Percentiles rank a stretch among this genome's conserved stretches.
Evolutionary conservation across 306 rosid species (phyloP).

Genomic region (Arachis hypogaea): DNA sequence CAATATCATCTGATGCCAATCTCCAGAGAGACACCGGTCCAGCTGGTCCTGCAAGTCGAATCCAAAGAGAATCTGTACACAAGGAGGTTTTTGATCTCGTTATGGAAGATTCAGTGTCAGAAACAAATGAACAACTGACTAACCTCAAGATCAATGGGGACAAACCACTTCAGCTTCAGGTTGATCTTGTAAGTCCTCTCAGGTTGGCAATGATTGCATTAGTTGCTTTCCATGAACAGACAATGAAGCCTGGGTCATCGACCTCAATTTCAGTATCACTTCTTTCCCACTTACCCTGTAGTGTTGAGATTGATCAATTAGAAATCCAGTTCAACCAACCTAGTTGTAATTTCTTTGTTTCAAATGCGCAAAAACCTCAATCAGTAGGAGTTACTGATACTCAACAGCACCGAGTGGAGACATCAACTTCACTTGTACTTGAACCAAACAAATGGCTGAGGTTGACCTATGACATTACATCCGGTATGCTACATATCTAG

Average conservation of each 20-base stretch:
- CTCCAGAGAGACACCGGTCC: slow-evolving; percentile 74
- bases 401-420: slow-evolving; percentile 58
- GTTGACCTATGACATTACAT: slow-evolving; percentile 73
- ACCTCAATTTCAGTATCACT: slow-evolving; percentile 75
- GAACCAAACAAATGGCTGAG: slow-evolving; percentile 87
- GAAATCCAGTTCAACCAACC: slow-evolving; percentile 93
- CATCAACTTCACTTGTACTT: slow-evolving; percentile 63
- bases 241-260: slow-evolving; percentile 72
- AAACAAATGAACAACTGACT: slow-evolving; percentile 44
- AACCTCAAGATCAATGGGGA: slow-evolving; percentile 58
- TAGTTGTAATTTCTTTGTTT: slow-evolving; percentile 71
- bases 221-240: slow-evolving; percentile 91
- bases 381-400: slow-evolving; percentile 49
- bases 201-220: slow-evolving; percentile 89
- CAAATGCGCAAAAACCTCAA: slow-evolving; percentile 60
- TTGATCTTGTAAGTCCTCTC: slow-evolving; percentile 94
- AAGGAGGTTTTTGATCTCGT: slow-evolving; percentile 76
- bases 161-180: slow-evolving; percentile 75
- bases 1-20: slow-evolving; percentile 62
- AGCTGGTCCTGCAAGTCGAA: slow-evolving; percentile 74
- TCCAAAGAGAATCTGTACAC: slow-evolving; percentile 74
- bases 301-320: slow-evolving; percentile 71
- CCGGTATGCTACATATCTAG: slow-evolving; percentile 57
- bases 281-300: slow-evolving; percentile 74
- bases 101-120: slow-evolving; percentile 49